Evolutionary conservation across 768 basidiomycete species (phyloP).

Genomic region (Suillus plorans): DNA sequence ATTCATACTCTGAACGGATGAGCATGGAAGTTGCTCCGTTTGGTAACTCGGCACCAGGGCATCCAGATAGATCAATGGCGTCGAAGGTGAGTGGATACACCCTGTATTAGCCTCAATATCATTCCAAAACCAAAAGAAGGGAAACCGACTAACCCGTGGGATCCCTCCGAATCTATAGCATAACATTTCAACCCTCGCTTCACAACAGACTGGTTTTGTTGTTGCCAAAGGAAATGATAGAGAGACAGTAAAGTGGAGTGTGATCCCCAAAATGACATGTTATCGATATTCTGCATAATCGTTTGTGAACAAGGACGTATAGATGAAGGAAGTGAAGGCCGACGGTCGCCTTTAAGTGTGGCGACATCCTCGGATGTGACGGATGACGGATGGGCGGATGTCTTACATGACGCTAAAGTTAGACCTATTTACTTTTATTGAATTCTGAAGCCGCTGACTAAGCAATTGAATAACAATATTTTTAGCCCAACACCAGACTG

Average conservation of each 20-base stretch:
- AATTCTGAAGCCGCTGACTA: neutral
- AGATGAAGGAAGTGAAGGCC: neutral
- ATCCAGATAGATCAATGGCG: neutral
- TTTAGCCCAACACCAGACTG: neutral
- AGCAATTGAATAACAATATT: neutral
- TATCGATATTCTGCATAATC: neutral
- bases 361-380: neutral
- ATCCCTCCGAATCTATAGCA: neutral
- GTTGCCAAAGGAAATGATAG: conserved; percentile 1
- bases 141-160: neutral
- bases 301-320: neutral
- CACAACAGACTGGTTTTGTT: neutral
- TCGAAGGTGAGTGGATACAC: neutral
- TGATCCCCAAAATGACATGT: neutral
- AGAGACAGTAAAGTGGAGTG: neutral
- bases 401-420: neutral
- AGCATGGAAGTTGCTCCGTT: conserved; percentile 1
- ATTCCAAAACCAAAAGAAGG: neutral
- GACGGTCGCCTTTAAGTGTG: neutral
- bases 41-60: neutral
- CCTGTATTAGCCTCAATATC: neutral
- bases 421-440: neutral
- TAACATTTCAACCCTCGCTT: neutral
- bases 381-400: neutral
- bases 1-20: conserved; percentile 1